Percentiles rank a stretch among this genome's conserved stretches.
phyloP scores from a whole-genome alignment of 2,329 filamentous ascomycete genomes.

The Tympanopsis confertula region DNA sequence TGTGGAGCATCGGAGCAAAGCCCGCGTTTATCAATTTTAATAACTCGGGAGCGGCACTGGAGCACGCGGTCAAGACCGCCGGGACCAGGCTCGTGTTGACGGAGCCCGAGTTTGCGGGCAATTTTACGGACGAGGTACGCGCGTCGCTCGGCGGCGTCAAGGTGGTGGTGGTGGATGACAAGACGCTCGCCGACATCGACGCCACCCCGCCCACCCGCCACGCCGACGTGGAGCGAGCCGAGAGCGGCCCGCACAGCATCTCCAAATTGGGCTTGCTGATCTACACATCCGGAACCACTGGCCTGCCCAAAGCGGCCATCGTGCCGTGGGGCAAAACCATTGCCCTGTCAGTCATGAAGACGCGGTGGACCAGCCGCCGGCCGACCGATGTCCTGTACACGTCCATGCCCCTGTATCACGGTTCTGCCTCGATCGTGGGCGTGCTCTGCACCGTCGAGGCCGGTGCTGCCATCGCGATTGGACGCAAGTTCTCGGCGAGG shows the following conservation, averaged over 20 bases:
- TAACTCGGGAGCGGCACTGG: constrained; percentile 55
- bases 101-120: constrained; percentile 45
- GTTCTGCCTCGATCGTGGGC: constrained; percentile 63
- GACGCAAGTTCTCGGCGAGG: constrained; percentile 66
- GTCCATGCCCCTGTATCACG: constrained; percentile 83
- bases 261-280: constrained; percentile 62
- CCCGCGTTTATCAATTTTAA: constrained; percentile 88
- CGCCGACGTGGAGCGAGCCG: constrained; percentile 42
- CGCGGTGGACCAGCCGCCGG: constrained; percentile 43
- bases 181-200: constrained; percentile 32
- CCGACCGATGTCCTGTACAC: constrained; percentile 64
- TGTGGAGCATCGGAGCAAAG: constrained; percentile 74
- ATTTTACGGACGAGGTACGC: constrained; percentile 45
- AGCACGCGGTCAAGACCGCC: constrained; percentile 63
- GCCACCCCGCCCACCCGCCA: constrained; percentile 39
- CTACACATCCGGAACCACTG: constrained; percentile 78
- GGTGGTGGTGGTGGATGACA: constrained; percentile 45
- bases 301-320: constrained; percentile 67
- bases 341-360: constrained; percentile 37
- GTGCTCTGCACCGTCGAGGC: constrained; percentile 46
- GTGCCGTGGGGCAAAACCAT: constrained; percentile 61
- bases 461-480: constrained; percentile 59
- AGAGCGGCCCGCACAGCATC: constrained; percentile 23
- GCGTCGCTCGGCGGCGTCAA: constrained; percentile 29
- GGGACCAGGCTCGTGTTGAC: constrained; percentile 58